phyloP scores from a whole-genome alignment of 352 stramenopile species.

The Phytophthora multivora region DNA sequence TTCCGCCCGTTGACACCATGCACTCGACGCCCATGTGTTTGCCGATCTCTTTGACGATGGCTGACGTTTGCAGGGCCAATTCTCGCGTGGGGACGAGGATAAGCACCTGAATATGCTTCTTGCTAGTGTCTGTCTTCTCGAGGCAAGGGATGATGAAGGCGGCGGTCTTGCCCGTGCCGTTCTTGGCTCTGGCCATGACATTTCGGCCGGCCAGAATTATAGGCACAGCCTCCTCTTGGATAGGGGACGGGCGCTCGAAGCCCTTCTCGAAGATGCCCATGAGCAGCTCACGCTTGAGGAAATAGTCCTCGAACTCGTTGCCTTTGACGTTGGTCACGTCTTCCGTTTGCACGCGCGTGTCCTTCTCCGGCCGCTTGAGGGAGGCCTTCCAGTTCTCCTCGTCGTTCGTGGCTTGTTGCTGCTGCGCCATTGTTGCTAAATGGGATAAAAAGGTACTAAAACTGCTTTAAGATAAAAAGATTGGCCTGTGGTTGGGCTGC shows the following conservation, averaged over 20 bases:
- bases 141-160: conserved; percentile 99
- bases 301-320: conserved; percentile 99
- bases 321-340: conserved; percentile 99
- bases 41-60: conserved; percentile 98
- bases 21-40: conserved; percentile 97
- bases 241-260: conserved; percentile 98
- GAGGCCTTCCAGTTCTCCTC: conserved; percentile 77
- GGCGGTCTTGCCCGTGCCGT: conserved; percentile 99
- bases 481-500: not conserved
- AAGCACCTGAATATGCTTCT: conserved; percentile 98
- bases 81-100: conserved; percentile 99
- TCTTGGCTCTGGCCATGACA: conserved; percentile 98
- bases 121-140: conserved; percentile 98
- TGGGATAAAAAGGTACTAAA: conserved; percentile 16
- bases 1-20: conserved; percentile 99
- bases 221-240: conserved; percentile 99
- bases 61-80: conserved; percentile 98
- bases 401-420: conserved; percentile 23
- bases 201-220: conserved; percentile 98
- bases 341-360: conserved; percentile 91
- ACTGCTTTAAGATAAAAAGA: conserved; percentile 26
- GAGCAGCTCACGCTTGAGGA: conserved; percentile 98
- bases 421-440: conserved; percentile 33
- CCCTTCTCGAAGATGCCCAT: conserved; percentile 99
- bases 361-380: conserved; percentile 82